Conservation (phyloP, 2,329 filamentous ascomycete genomes). For the Colletotrichum scovillei region DNA sequence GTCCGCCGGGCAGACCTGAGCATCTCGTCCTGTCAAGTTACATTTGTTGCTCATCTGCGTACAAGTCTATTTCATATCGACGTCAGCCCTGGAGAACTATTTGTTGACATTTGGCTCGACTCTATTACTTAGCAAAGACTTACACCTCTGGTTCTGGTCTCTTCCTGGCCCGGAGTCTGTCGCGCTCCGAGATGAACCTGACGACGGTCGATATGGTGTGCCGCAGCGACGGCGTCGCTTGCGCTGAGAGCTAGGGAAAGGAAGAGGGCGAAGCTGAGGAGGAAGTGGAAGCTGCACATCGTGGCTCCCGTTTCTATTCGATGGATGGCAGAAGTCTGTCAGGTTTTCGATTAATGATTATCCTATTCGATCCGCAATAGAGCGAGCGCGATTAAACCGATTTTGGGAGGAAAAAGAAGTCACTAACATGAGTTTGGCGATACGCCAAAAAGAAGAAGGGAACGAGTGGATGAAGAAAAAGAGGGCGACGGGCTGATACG, state of each 20-base stretch:
- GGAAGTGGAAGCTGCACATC: background rate
- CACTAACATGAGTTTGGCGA: background rate
- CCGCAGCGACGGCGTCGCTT: background rate
- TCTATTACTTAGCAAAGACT: background rate
- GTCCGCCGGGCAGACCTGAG: slow-evolving; percentile 30
- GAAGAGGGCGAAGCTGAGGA: background rate
- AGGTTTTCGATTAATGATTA: background rate
- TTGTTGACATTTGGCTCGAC: too few relatives aligned
- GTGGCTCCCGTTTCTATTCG: background rate
- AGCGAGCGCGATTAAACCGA: background rate
- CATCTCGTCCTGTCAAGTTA: slow-evolving; percentile 14
- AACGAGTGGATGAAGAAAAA: background rate
- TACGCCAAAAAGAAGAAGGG: background rate
- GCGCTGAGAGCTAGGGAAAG: background rate
- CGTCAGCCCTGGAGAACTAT: background rate
- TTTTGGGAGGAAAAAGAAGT: too few relatives aligned
- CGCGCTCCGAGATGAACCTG: background rate
- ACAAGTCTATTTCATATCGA: slow-evolving; percentile 3
- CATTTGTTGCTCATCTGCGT: slow-evolving; percentile 33
- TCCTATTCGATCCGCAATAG: background rate
- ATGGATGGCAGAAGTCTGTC: background rate
- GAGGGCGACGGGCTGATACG: background rate
- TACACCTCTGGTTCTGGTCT: slow-evolving; percentile 26
- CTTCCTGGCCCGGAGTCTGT: slow-evolving; percentile 20
- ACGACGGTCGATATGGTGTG: background rate